Evolutionary conservation across 768 basidiomycete species (phyloP), one percentile per base, ranked within the genome.

Genomic region (Paxillus ammoniavirescens): DNA sequence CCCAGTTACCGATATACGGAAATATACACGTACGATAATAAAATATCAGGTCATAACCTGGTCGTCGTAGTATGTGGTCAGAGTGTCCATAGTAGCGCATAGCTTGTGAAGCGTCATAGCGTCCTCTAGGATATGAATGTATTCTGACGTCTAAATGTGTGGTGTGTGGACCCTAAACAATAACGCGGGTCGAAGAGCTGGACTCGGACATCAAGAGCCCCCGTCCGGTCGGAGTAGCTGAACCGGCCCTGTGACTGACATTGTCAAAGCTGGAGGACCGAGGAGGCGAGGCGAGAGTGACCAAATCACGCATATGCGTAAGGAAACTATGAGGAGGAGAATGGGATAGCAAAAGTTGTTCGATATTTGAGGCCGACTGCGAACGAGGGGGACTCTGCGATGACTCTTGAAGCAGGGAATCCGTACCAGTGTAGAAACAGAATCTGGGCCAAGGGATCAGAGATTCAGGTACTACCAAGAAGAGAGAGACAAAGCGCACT

Each of bases 351-450:
- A 83, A 57, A 50, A 78, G 72, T 30, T 77, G 79, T 54, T 82
- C 81, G 10, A 86, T 70, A 60, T 78, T 82, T 31, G 83, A 82
- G 2, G 75, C 77, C 14, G 82, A 83, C 6, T 73, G 74, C 38
- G 77, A 73, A 44, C 77, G 75, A 17, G 73, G 66, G 9, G 76
- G 54, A 5, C 31, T 26, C 17, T 65, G 66, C 18, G 64, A 53
- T 0, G 67, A 50, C 21, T 65, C 65, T 46, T 68, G 69, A n/a
- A 68, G 55, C 48, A 68, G 31, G 3, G 72, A 63, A 33, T 76
- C 80, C 3, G 75, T 61, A 1, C 89, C 89, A 2, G 89, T 91
- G 70, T 81, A 91, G 71, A 91, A 91, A 73, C 89, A 91, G 68
- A 87, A 91, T 61, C 89, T 91, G 50, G 12, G 40, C 57, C 18